Base-by-base conservation (phyloP, 805 yeast species). In the Saturnispora zaruensis region DNA sequence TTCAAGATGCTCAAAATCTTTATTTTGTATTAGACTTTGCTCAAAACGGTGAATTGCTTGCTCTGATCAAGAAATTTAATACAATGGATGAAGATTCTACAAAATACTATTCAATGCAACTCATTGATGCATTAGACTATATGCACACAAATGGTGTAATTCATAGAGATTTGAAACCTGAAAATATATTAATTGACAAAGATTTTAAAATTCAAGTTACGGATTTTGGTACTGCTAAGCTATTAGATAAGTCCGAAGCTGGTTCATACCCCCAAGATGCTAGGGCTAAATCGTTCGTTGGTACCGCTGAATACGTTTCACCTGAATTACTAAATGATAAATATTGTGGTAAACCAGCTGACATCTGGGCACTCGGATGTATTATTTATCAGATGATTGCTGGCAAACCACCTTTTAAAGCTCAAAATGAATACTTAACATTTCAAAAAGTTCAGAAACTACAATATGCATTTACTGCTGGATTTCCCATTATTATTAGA, bases 151-250 rank as follows among this genome's bases (percentile, higher is more conserved):
- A 77, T 57, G 95, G 95, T 37, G 79, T 86, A 24, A 75, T 86
- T 41, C 95, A 86, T 60, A 71, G 95, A 64, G 95, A 86, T 66
- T 75, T 86, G 44, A 86, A 86, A 62, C 95, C 95, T 0, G 95
- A 86, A 60, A 86, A 86, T 63, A 84, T 86, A 26, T 64, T 86
- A 46, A 67, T 86, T 21, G 87, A 83, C 59, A 69, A 68, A 33
- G 73, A 79, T 25, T 70, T 76, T 71, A 75, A 80, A 51, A 72
- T 84, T 38, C 83, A 80, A 63, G 73, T 86, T 34, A 86, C 95
- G 1, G 95, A 86, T 67, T 86, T 86, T 63, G 95, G 95, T 24
- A 86, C 95, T 0, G 95, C 95, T 0, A 81, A 82, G 57, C 66
- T 86, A 43, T 64, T 86, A 26, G 87, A 83, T n/a, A 68, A 68